Percentiles rank a stretch among this genome's conserved stretches.
phyloP scores from a whole-genome alignment of 805 yeast species.

The Saccharomycopsis selenospora region DNA sequence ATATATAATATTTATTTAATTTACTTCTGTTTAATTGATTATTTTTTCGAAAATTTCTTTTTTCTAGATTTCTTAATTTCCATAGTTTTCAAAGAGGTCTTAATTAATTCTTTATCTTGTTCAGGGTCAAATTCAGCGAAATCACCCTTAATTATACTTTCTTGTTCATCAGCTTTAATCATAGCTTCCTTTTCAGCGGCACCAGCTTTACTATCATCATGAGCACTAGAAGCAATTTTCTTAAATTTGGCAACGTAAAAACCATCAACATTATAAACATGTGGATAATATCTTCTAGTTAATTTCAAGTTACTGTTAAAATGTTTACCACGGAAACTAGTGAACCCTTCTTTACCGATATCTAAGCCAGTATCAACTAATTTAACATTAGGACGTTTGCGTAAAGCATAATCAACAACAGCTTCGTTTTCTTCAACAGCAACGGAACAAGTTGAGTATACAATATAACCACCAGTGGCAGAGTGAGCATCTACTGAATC shows the following conservation, averaged over 20 bases:
- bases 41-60: conserved; percentile 37
- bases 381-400: conserved; percentile 93
- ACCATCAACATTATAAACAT: conserved; percentile 97
- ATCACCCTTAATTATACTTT: conserved; percentile 77
- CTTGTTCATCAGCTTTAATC: conserved; percentile 73
- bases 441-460: conserved; percentile 96
- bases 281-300: conserved; percentile 96
- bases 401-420: conserved; percentile 94
- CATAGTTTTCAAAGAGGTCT: conserved; percentile 56
- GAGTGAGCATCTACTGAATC: conserved; percentile 95
- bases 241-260: conserved; percentile 95
- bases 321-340: conserved; percentile 86
- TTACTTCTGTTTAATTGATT: conserved; percentile 20
- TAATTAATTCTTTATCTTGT: conserved; percentile 68
- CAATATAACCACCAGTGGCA: conserved; percentile 86
- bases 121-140: conserved; percentile 75
- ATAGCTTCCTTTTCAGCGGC: conserved; percentile 76
- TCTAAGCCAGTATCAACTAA: conserved; percentile 86
- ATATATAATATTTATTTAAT: too few relatives aligned
- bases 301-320: conserved; percentile 70
- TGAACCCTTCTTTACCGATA: conserved; percentile 94
- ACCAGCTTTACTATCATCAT: conserved; percentile 79
- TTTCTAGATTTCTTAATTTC: conserved; percentile 67
- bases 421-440: conserved; percentile 98
- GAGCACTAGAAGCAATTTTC: conserved; percentile 81